Evolutionary conservation across 2,329 filamentous ascomycete species (phyloP).

Genomic region (Xylariaceae sp.): DNA sequence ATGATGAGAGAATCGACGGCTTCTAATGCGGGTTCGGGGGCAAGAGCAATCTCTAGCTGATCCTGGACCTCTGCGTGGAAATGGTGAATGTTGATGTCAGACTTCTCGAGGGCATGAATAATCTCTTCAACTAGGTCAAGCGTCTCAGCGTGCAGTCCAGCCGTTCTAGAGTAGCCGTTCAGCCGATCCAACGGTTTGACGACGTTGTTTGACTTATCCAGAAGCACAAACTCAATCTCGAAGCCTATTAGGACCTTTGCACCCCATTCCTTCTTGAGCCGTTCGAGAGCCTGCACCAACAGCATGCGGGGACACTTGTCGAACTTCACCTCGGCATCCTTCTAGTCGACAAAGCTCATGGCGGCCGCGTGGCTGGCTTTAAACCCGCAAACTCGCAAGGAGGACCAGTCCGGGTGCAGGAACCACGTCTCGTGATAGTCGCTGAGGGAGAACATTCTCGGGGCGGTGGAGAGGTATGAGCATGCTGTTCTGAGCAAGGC

Average conservation of each 20-base stretch:
- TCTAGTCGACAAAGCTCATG: constrained; percentile 13
- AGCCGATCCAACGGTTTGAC: neutral
- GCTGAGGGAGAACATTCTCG: neutral
- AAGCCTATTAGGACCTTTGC: constrained; percentile 4
- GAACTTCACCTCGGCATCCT: neutral
- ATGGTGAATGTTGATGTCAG: constrained; percentile 9
- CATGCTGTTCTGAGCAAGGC: constrained; percentile 14
- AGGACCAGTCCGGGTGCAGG: constrained; percentile 15
- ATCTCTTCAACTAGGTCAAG: constrained; percentile 17
- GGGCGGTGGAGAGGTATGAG: constrained; percentile 11
- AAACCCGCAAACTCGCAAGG: constrained; percentile 11
- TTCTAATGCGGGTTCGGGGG: neutral
- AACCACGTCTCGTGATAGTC: constrained; percentile 8
- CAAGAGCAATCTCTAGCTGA: constrained; percentile 18
- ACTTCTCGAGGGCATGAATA: neutral
- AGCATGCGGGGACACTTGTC: constrained; percentile 13
- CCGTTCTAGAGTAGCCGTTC: constrained; percentile 11
- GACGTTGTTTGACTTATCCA: constrained; percentile 4
- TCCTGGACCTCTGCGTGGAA: constrained; percentile 8
- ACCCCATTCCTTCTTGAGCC: neutral
- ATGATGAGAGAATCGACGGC: constrained; percentile 20
- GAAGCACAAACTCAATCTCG: constrained; percentile 21
- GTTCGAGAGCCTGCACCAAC: neutral
- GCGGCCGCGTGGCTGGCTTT: neutral
- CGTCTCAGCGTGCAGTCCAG: constrained; percentile 8